A percentile compares a stretch with the other conserved stretches of the same genome.
Evolutionary conservation across 2,329 filamentous ascomycete species (phyloP).

Genomic region (Pestalotiopsis sp.): DNA sequence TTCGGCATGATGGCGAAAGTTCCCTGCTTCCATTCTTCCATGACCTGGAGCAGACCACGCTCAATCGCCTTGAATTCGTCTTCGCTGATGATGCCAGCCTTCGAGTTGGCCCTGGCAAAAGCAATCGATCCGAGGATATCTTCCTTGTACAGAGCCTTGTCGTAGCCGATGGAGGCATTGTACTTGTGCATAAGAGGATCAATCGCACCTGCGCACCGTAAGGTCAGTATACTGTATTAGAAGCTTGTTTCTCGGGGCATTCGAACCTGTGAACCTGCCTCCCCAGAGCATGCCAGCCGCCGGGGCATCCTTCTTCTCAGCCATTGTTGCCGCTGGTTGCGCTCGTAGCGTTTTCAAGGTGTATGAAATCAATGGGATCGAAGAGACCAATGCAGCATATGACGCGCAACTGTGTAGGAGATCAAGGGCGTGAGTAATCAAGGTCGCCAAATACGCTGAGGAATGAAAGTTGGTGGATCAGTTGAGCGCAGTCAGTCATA

Average conservation of each 20-base stretch:
- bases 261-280: slow-evolving; percentile 60
- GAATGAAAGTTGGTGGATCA: not conserved
- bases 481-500: not conserved
- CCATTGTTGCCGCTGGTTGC: slow-evolving; percentile 18
- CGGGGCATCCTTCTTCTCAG: slow-evolving; percentile 21
- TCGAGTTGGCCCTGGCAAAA: slow-evolving; percentile 78
- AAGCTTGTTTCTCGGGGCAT: slow-evolving; percentile 14
- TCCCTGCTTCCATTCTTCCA: slow-evolving; percentile 54
- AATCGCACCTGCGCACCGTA: slow-evolving; percentile 62
- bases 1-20: slow-evolving; percentile 52
- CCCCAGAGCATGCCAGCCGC: slow-evolving; percentile 56
- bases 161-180: slow-evolving; percentile 80
- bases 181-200: slow-evolving; percentile 87
- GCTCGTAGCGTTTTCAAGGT: slow-evolving; percentile 13
- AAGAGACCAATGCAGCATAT: slow-evolving; percentile 12
- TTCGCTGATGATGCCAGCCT: slow-evolving; percentile 71
- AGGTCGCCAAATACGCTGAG: slow-evolving; percentile 9
- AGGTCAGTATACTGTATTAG: slow-evolving; percentile 24
- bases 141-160: slow-evolving; percentile 76
- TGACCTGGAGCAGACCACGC: slow-evolving; percentile 63
- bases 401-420: slow-evolving; percentile 5
- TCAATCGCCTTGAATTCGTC: slow-evolving; percentile 78
- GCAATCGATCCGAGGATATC: slow-evolving; percentile 82
- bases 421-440: slow-evolving; percentile 2
- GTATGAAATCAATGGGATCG: slow-evolving; percentile 17